Base-by-base conservation (phyloP, 805 yeast genomes). In the Metschnikowia lachancei region DNA sequence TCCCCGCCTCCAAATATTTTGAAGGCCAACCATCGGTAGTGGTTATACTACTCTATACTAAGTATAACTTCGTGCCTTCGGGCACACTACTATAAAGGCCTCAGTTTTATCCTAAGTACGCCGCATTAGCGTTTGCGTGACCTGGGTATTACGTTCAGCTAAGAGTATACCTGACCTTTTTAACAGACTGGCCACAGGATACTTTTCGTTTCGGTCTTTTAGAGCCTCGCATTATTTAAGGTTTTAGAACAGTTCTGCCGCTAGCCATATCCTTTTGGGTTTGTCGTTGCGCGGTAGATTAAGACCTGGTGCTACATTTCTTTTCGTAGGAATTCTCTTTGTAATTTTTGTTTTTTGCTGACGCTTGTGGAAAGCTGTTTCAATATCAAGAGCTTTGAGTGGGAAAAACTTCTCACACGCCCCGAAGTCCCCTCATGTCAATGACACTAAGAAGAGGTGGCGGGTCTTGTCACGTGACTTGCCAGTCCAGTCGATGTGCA, bases 181-280 rank as follows among this genome's bases (percentile, higher is more conserved):
- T 78, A 82, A 82, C 87, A 82, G 81, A 75, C 74, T 67, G 75
- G 87, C 69, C 82, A 82, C 87, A 82, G 76, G 72, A 68, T 72
- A 69, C 74, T 77, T 81, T 82, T 78, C 87, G 87, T 82, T 81
- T 81, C 81, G 83, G 85, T 78, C 78, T 74, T 83, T 82, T 82
- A 82, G 85, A 82, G 55, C 66, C 60, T 56, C 55, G 65, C 64
- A 61, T 61, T 57, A 71, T 69, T 66, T 60, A 53, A 62, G 60
- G 60, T 56, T 52, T 53, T 57, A 59, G 55, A 28, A 58, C 22
- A 67, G 68, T 57, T 69, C 70, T 64, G 64, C 54, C 67, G 60
- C 51, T 46, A 41, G 55, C 45, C 46, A 37, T 41, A 33, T 57
- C 51, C 51, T 50, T 50, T 9, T 16, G 42, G 54, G 46, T 45